Evolutionary conservation across 495 filamentous ascomycete genomes (phyloP).

Genomic region (Parachaetomium inaequale): DNA sequence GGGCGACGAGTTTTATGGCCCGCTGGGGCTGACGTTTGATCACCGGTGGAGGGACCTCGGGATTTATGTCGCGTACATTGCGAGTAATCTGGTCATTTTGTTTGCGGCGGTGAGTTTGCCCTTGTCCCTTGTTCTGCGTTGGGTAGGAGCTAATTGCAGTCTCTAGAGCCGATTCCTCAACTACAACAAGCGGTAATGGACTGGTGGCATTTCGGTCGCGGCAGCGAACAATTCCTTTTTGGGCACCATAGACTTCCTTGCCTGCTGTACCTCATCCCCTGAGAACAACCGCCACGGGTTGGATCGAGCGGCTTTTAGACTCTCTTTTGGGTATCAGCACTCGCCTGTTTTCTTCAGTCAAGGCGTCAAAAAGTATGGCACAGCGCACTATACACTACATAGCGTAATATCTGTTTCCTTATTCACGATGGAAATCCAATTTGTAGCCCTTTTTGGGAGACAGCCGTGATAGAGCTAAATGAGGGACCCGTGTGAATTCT

Average conservation of each 20-base stretch:
- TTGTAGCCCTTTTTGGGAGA: too few relatives aligned
- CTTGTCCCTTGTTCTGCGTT: conserved; percentile 19
- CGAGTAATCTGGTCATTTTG: conserved; percentile 71
- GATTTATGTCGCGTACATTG: conserved; percentile 69
- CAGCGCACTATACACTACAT: background rate
- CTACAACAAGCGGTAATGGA: conserved; percentile 56
- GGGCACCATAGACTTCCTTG: background rate
- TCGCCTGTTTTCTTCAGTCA: background rate
- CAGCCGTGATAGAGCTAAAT: too few relatives aligned
- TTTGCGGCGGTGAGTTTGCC: conserved; percentile 60
- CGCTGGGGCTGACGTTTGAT: conserved; percentile 59
- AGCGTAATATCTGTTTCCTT: background rate
- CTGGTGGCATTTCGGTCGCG: background rate
- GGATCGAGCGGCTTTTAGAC: background rate
- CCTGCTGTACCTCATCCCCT: background rate
- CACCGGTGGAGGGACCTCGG: conserved; percentile 77
- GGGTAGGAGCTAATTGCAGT: background rate
- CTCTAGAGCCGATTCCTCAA: conserved; percentile 58
- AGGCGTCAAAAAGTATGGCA: background rate
- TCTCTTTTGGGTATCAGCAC: background rate
- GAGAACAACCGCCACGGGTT: background rate
- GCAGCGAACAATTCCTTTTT: background rate
- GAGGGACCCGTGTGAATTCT: too few relatives aligned
- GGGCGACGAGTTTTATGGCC: conserved; percentile 72
- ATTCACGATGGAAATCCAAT: too few relatives aligned